Evolutionary conservation across 2,329 filamentous ascomycete genomes (phyloP), one percentile per base, ranked within the genome.

Genomic region (Sporothrix variecibatus): DNA sequence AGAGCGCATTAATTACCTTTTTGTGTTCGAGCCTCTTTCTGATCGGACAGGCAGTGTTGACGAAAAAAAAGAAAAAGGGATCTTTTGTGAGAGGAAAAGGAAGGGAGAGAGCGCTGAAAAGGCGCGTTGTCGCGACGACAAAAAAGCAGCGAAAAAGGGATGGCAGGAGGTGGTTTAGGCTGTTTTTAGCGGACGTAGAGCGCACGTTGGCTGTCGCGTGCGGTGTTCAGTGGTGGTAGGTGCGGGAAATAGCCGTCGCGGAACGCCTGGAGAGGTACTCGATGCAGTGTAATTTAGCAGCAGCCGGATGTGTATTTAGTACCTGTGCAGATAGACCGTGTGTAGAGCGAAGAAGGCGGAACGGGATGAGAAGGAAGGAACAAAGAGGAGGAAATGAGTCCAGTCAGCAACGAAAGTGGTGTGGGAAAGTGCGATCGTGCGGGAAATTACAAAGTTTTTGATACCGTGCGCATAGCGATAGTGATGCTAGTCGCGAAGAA

Each of bases 51-150:
- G 38, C 62, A 12, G 62, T 67, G 62, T 67, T 67, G 38, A 28
- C 38, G 23, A 46, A 28, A 67, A 34, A 51, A 20, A 53, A 51
- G 8, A 26, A 20, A 11, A 72, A n/a, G 26, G 64, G 20, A 3
- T 34, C 34, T 9, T 9, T 56, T 38, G 53, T 46, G n/a, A 5
- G 38, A 31, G 17, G 9, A 34, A 65, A 64, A 64, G 26, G 40
- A 46, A 72, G 43, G 71, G 46, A 67, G 72, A 34, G 49, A 49
- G 46, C 65, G 51, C 46, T 43, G 49, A 28, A 69, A 70, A 65
- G 43, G 72, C 65, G 72, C 56, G 68, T 67, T 60, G 71, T 75
- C 74, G 74, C 74, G 74, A 75, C 74, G 71, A 71, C 67, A 69
- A 68, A 56, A 70, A 69, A 31, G 40, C 53, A 53, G 73, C 17